phyloP scores from a whole-genome alignment of 768 basidiomycete genomes.

The Phlebiopsis flavidoalba region DNA sequence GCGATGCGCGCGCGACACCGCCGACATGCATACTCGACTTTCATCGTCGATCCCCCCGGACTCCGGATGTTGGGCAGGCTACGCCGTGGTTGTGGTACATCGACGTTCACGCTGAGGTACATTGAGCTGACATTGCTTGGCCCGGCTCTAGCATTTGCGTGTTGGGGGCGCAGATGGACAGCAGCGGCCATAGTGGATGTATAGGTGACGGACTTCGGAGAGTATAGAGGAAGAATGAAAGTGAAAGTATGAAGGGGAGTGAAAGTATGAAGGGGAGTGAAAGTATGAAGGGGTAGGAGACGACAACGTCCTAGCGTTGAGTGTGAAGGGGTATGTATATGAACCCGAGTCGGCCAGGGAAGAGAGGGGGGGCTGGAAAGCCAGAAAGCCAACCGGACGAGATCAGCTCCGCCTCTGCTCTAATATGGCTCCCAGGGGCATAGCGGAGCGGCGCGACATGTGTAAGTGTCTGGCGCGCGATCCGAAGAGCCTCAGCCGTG shows the following conservation, averaged over 20 bases:
- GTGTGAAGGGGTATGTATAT: background rate
- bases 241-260: too few species aligned
- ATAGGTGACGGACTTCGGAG: background rate
- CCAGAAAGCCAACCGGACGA: background rate
- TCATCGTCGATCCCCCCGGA: constrained; percentile 2
- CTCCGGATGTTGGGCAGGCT: constrained; percentile 8
- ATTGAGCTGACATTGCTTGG: background rate
- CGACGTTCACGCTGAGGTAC: background rate
- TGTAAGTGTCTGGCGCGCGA: background rate
- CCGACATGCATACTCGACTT: constrained; percentile 8
- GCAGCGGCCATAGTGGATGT: background rate
- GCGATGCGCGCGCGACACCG: constrained; percentile 9
- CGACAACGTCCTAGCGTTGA: background rate
- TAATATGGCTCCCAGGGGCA: background rate
- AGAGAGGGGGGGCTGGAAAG: background rate
- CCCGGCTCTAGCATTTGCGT: background rate
- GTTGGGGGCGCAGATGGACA: background rate
- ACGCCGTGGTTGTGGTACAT: background rate
- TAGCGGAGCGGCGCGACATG: background rate
- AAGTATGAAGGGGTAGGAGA: background rate
- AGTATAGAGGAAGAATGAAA: too few species aligned
- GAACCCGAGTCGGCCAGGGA: too few species aligned
- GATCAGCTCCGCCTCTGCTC: background rate
- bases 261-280: background rate
- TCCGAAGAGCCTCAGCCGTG: background rate